phyloP scores from a whole-genome alignment of 805 yeast species.

The Spathaspora arborariae region DNA sequence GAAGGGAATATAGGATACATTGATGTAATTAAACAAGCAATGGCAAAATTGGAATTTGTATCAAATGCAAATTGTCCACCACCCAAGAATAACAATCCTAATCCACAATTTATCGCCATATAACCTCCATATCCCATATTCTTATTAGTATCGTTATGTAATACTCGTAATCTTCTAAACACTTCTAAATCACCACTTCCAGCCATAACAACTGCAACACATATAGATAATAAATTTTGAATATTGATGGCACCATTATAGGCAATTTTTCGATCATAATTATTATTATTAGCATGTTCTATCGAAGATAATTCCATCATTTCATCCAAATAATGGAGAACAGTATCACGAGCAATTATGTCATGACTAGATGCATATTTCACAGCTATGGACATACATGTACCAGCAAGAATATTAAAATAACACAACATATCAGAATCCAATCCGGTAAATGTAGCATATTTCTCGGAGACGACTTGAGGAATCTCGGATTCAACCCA shows the following conservation, averaged over 20 bases:
- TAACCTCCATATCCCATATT: slow-evolving; percentile 61
- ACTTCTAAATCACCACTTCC: slow-evolving; percentile 86
- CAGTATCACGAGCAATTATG: slow-evolving; percentile 46
- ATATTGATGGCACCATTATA: slow-evolving; percentile 50
- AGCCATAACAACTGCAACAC: slow-evolving; percentile 75
- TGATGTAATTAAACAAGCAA: slow-evolving; percentile 68
- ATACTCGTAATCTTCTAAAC: slow-evolving; percentile 64
- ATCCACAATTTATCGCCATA: slow-evolving; percentile 73
- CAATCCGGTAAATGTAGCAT: slow-evolving; percentile 23
- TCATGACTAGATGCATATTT: slow-evolving; percentile 71
- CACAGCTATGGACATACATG: slow-evolving; percentile 69
- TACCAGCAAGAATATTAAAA: slow-evolving; percentile 69
- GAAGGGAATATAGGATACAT: slow-evolving; percentile 72
- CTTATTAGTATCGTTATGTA: slow-evolving; percentile 54
- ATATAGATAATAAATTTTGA: slow-evolving; percentile 57
- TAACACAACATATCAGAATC: slow-evolving; percentile 61
- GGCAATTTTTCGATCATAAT: slow-evolving; percentile 58
- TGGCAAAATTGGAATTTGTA: slow-evolving; percentile 50
- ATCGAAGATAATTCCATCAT: slow-evolving; percentile 27
- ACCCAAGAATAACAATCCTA: slow-evolving; percentile 86
- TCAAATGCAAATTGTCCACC: slow-evolving; percentile 88
- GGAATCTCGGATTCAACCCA: slow-evolving; percentile 68
- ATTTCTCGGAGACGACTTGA: slow-evolving; percentile 27
- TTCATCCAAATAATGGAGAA: slow-evolving; percentile 53
- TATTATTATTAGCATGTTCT: slow-evolving; percentile 33